Base-by-base conservation (phyloP, 257 asterid species). In the Scutellaria baicalensis region DNA sequence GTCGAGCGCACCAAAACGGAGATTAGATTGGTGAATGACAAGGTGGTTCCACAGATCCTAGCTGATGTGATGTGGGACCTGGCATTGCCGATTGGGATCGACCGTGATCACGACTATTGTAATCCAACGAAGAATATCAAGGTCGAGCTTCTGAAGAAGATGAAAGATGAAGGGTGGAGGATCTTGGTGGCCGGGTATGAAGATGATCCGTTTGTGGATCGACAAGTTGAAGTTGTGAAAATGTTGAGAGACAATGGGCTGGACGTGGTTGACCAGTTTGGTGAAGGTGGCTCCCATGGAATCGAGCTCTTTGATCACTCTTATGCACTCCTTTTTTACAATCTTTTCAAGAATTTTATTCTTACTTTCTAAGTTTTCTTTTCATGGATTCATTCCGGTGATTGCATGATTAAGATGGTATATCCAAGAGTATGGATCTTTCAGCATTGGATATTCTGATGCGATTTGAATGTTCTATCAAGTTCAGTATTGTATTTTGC, bases 1-100 rank as follows among this genome's bases (percentile, higher is more conserved):
- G 69, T 14, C 2, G 38, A 78, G 64, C 64, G 95, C 75, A 78
- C 83, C 6, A 8, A 18, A 1, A 86, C 90, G 8, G 95, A 88
- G 75, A 8, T 56, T 3, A 78, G 66, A 42, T 27, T 65, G 35
- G 77, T n/a, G 11, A 11, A 64, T 0, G 77, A 76, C 17, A 36
- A 16, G 21, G 6, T 61, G 0, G 2, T 84, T 1, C 84, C 89
- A 1, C 38, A 52, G 0, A 2, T 1, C 27, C 31, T 36, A 3
- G 3, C 48, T 0, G 90, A 86, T 51, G 0, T 83, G 4, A 44
- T 72, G 76, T 86, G 95, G 92, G 78, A 74, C 36, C 6, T 81
- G 0, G 75, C 64, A 0, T 61, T 88, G 66, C 90, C 90, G 2
- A 6, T 39, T 0, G 95, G 84, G 0, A 83, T 31, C 13, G 78